Percentiles rank a stretch among this genome's conserved stretches.
Evolutionary conservation across 768 basidiomycete genomes (phyloP).

Genomic region (Lactarius pseudohatsudake): DNA sequence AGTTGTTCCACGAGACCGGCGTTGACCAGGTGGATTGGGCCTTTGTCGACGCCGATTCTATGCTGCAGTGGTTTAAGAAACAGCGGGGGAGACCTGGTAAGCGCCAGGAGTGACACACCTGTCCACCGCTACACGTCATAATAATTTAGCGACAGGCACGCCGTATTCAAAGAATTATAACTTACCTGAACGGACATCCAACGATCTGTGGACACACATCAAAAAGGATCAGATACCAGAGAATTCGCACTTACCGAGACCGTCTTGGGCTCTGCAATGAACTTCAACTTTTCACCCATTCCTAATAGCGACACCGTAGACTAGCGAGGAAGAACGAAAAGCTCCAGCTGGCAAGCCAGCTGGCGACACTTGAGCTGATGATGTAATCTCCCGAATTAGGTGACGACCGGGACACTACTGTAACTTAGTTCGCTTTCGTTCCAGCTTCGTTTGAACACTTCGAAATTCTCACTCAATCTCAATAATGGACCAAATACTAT

Average conservation of each 20-base stretch:
- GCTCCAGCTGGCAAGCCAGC: background rate
- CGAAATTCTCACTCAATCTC: too few relatives aligned
- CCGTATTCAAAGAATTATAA: conserved; percentile 24
- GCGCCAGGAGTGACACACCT: conserved; percentile 42
- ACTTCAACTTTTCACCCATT: conserved; percentile 35
- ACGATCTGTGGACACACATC: conserved; percentile 60
- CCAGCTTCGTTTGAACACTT: too few relatives aligned
- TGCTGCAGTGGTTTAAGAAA: conserved; percentile 46
- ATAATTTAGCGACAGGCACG: conserved; percentile 11
- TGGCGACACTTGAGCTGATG: background rate
- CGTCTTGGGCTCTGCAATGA: conserved; percentile 70
- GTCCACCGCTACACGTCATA: conserved; percentile 53
- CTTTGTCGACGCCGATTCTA: conserved; percentile 78
- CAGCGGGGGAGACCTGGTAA: conserved; percentile 7
- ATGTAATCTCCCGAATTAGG: background rate
- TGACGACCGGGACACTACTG: background rate
- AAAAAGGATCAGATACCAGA: conserved; percentile 11
- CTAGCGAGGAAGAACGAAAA: background rate
- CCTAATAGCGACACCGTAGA: background rate
- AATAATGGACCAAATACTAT: too few relatives aligned
- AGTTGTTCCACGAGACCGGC: conserved; percentile 83
- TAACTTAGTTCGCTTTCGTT: too few relatives aligned
- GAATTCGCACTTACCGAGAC: conserved; percentile 53
- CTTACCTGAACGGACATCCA: conserved; percentile 93
- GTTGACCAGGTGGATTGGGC: conserved; percentile 85